Conservation (phyloP, 495 filamentous ascomycete genomes). For the Hyphodiscus hymeniophilus region DNA sequence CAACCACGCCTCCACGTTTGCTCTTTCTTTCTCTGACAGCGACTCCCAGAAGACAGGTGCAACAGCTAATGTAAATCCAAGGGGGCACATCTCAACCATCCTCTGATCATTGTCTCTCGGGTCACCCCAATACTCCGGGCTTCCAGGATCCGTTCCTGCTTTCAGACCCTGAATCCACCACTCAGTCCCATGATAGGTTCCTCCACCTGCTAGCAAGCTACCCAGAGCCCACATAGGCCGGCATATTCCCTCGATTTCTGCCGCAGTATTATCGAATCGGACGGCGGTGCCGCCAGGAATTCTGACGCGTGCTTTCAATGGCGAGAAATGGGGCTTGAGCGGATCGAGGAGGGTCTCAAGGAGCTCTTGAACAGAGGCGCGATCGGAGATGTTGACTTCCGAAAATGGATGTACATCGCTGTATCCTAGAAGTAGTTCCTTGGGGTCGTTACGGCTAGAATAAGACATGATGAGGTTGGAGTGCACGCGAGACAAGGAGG, state of each 20-base stretch:
- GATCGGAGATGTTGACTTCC: constrained; percentile 34
- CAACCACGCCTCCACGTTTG: constrained; percentile 59
- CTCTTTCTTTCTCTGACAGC: constrained; percentile 47
- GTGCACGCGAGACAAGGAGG: background rate
- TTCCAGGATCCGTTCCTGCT: constrained; percentile 56
- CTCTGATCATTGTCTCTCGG: constrained; percentile 67
- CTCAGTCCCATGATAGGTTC: constrained; percentile 49
- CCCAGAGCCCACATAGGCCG: constrained; percentile 70
- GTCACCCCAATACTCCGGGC: constrained; percentile 64
- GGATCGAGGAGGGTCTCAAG: constrained; percentile 53
- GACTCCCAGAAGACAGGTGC: constrained; percentile 52
- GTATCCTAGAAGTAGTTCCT: constrained; percentile 39
- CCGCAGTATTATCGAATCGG: constrained; percentile 65
- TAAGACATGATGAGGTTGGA: constrained; percentile 5
- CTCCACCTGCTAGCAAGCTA: constrained; percentile 56
- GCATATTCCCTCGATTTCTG: constrained; percentile 68
- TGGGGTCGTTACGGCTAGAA: background rate
- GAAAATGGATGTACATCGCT: constrained; percentile 40
- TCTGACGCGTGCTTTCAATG: constrained; percentile 44
- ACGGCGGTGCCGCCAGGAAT: constrained; percentile 57
- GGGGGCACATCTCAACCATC: constrained; percentile 80
- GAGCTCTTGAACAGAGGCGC: constrained; percentile 48
- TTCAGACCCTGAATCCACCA: constrained; percentile 50
- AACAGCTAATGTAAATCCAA: constrained; percentile 35
- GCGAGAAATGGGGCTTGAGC: constrained; percentile 55